These are phyloP conservation scores for Coemansia sp. DNA, from an alignment of 192 early-diverging fungal species.

Conservation along the genomic window DNA sequence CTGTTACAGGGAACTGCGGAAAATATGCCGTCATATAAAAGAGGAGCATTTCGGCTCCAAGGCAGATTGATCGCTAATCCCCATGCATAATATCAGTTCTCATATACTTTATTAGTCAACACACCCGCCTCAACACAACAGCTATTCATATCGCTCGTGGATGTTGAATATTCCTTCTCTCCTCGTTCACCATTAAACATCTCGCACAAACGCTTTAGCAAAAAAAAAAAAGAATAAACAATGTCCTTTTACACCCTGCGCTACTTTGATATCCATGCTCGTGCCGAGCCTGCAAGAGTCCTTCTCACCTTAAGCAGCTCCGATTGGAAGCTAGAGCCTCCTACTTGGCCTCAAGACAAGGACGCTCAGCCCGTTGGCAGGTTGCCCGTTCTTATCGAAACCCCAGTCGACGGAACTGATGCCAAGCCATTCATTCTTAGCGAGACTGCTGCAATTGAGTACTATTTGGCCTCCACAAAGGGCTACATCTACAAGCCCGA, in stretches of 20 bases:
- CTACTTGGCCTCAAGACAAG: slow-evolving; percentile 32
- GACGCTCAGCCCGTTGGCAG: slow-evolving; percentile 30
- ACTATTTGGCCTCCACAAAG: slow-evolving; percentile 50
- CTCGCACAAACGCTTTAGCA: neutral
- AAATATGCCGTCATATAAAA: too few species aligned
- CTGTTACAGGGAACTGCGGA: too few species aligned
- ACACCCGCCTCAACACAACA: too few species aligned
- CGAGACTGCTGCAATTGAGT: slow-evolving; percentile 52
- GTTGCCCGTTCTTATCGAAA: slow-evolving; percentile 35
- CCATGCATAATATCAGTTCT: too few species aligned
- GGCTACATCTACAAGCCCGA: slow-evolving; percentile 20
- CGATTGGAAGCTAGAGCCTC: slow-evolving; percentile 32
- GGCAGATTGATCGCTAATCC: too few species aligned
- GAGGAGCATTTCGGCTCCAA: too few species aligned
- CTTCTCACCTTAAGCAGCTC: slow-evolving; percentile 42
- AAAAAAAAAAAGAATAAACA: too few species aligned
- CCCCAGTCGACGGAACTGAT: neutral
- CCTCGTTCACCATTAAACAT: too few species aligned
- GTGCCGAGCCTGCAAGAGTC: slow-evolving; percentile 22
- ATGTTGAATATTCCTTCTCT: too few species aligned
- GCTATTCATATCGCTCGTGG: too few species aligned
- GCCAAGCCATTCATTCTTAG: slow-evolving; percentile 21
- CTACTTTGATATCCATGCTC: slow-evolving; percentile 31
- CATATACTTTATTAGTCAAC: too few species aligned
- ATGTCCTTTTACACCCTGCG: slow-evolving; percentile 7